Evolutionary conservation across 805 yeast genomes (phyloP).

Genomic region (Debaryomyces prosopidis): DNA sequence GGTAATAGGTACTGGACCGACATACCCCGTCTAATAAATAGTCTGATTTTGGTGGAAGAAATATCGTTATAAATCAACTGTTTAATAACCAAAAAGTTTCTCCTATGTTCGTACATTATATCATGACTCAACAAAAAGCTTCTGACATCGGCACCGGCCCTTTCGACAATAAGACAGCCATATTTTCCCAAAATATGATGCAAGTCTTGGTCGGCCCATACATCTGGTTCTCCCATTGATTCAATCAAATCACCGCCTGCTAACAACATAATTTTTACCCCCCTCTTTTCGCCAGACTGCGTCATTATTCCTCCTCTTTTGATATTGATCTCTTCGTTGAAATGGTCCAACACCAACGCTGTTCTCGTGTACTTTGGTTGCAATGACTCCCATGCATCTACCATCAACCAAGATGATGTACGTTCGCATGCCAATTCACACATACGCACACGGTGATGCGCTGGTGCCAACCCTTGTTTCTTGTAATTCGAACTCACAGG

Average conservation of each 20-base stretch:
- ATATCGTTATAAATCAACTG: slow-evolving; percentile 96
- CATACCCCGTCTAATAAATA: slow-evolving; percentile 93
- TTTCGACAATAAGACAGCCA: slow-evolving; percentile 94
- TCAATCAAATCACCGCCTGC: slow-evolving; percentile 99
- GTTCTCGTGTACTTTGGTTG: slow-evolving; percentile 92
- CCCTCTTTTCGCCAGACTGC: slow-evolving; percentile 60
- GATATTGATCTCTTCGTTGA: slow-evolving; percentile 90
- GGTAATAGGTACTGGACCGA: slow-evolving; percentile 93
- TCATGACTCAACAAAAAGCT: slow-evolving; percentile 90
- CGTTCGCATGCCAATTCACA: slow-evolving; percentile 97
- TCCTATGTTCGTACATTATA: slow-evolving; percentile 94
- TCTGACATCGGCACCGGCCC: slow-evolving; percentile 96
- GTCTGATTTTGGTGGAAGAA: slow-evolving; percentile 88
- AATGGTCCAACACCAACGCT: slow-evolving; percentile 93
- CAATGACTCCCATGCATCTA: slow-evolving; percentile 97
- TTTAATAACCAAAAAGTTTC: slow-evolving; percentile 90
- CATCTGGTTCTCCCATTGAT: slow-evolving; percentile 99
- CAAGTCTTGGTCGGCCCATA: slow-evolving; percentile 95
- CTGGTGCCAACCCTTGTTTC: slow-evolving; percentile 88
- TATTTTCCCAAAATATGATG: slow-evolving; percentile 94
- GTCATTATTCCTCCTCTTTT: slow-evolving; percentile 81
- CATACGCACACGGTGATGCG: slow-evolving; percentile 93
- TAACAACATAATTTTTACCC: slow-evolving; percentile 90
- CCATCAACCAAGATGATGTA: slow-evolving; percentile 97
- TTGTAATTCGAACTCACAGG: slow-evolving; percentile 93